phyloP scores from a whole-genome alignment of 2,329 filamentous ascomycete species.

The Madurella fahalii region DNA sequence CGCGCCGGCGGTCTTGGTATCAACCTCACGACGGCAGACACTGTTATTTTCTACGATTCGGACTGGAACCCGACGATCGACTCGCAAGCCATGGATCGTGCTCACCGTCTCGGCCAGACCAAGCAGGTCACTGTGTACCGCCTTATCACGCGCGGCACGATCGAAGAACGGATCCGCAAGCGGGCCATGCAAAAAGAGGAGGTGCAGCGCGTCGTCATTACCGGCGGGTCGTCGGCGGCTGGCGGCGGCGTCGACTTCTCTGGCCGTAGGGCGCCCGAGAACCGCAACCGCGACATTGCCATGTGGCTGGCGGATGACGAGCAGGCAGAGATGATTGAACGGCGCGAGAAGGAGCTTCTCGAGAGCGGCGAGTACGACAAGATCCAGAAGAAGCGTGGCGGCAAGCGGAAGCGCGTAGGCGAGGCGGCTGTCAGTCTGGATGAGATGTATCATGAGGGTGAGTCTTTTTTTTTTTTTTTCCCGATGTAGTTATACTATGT shows the following conservation, averaged over 20 bases:
- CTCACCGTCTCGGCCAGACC: conserved; percentile 94
- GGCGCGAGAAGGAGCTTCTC: conserved; percentile 81
- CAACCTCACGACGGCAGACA: conserved; percentile 93
- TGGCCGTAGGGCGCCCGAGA: conserved; percentile 79
- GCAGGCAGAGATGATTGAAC: conserved; percentile 88
- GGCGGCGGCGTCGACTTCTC: conserved; percentile 92
- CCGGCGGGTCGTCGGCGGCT: conserved; percentile 59
- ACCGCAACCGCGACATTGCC: conserved; percentile 94
- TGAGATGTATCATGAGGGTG: conserved; percentile 99
- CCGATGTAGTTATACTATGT: background rate
- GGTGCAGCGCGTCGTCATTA: conserved; percentile 94
- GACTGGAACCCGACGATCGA: conserved; percentile 99
- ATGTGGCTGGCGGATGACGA: conserved; percentile 99
- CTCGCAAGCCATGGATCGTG: conserved; percentile 97
- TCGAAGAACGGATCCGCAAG: conserved; percentile 97
- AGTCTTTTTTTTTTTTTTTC: too few species aligned
- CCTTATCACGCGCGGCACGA: conserved; percentile 92
- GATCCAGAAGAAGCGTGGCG: conserved; percentile 50
- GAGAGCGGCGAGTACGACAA: conserved; percentile 67
- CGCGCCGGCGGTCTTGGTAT: conserved; percentile 97
- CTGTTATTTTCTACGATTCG: conserved; percentile 98
- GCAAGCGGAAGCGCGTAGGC: conserved; percentile 50
- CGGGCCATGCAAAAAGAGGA: conserved; percentile 97
- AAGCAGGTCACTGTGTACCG: conserved; percentile 95
- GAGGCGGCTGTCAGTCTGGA: conserved; percentile 64